phyloP scores from a whole-genome alignment of 2,329 filamentous ascomycete species.

The Erysiphe pulchra region DNA sequence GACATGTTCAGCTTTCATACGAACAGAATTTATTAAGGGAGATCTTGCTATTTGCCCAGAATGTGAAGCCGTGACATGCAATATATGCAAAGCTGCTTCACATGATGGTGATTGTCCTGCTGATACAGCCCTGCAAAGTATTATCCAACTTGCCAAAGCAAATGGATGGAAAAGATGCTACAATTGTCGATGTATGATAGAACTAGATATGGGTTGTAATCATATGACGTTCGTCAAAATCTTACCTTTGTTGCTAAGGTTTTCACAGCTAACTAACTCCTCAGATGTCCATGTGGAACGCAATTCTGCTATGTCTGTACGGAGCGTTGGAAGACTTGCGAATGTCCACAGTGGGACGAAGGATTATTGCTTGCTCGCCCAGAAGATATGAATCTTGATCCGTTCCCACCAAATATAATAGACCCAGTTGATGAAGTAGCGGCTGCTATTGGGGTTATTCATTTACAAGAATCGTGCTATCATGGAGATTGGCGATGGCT shows the following conservation, averaged over 20 bases:
- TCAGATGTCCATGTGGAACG: constrained; percentile 19
- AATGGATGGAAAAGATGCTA: constrained; percentile 26
- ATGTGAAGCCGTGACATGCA: constrained; percentile 22
- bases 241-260: neutral
- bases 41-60: constrained; percentile 17
- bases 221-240: constrained; percentile 26
- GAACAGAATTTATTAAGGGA: constrained; percentile 9
- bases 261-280: constrained; percentile 1
- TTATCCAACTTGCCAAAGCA: constrained; percentile 17
- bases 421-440: constrained; percentile 4
- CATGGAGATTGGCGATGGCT: constrained; percentile 16
- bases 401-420: neutral
- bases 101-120: constrained; percentile 24
- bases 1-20: constrained; percentile 23
- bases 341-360: constrained; percentile 18
- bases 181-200: constrained; percentile 21
- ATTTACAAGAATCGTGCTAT: constrained; percentile 17
- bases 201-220: constrained; percentile 24
- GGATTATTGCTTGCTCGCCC: constrained; percentile 12
- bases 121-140: constrained; percentile 16
- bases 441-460: constrained; percentile 8
- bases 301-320: constrained; percentile 27
- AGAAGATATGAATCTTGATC: constrained; percentile 1
- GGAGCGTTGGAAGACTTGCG: constrained; percentile 16
- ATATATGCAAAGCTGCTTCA: constrained; percentile 20